Percentiles rank a stretch among this genome's conserved stretches.
phyloP scores from a whole-genome alignment of 129 eudicot species.

The Saposhnikovia divaricata region DNA sequence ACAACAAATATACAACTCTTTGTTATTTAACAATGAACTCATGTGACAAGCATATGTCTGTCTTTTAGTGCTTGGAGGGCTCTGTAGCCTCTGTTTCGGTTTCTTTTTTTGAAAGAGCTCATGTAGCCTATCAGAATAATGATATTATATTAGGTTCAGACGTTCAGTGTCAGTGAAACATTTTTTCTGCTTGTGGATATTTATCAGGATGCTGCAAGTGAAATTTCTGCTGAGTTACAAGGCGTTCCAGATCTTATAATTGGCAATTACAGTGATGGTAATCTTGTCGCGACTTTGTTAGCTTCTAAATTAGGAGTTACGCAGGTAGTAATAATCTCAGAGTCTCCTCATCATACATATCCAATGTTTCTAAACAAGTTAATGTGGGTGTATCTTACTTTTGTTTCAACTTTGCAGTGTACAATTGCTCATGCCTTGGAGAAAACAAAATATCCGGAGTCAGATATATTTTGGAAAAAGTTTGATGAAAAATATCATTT shows the following conservation, averaged over 20 bases:
- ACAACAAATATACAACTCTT: not conserved
- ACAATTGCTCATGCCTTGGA: conserved; percentile 98
- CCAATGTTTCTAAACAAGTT: conserved; percentile 1
- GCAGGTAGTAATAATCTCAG: conserved; percentile 38
- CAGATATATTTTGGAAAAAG: conserved; percentile 81
- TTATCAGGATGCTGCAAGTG: conserved; percentile 72
- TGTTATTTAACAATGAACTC: not conserved
- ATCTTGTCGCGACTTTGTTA: conserved; percentile 88
- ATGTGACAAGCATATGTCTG: not conserved
- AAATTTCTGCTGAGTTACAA: conserved; percentile 73
- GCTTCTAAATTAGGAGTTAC: conserved; percentile 89
- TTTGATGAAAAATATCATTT: conserved; percentile 94
- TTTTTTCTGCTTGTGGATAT: conserved; percentile 8
- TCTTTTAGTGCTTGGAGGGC: not conserved
- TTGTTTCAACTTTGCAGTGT: conserved; percentile 45
- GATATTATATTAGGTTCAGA: not conserved
- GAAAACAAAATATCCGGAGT: conserved; percentile 96
- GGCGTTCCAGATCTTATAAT: conserved; percentile 85
- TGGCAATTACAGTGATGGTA: conserved; percentile 96
- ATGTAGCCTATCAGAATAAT: not conserved
- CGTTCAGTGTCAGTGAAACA: not conserved
- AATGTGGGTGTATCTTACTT: not conserved
- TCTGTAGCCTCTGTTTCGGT: not conserved
- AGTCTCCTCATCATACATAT: conserved; percentile 6
- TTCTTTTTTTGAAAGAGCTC: not conserved